Conservation (phyloP, 768 basidiomycete genomes). For the Boletus speciosus region DNA sequence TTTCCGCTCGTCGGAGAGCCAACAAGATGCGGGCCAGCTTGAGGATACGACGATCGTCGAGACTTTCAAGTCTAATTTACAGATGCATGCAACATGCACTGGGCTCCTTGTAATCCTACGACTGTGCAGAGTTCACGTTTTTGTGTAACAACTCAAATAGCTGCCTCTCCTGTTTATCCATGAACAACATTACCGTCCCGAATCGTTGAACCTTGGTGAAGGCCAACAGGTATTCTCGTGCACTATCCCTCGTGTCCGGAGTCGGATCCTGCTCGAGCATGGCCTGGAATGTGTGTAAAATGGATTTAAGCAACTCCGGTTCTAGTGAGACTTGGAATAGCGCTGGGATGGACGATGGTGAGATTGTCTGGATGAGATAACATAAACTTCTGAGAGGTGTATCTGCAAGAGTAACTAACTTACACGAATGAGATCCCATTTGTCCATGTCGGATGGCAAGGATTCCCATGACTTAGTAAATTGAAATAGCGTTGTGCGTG, state of each 20-base stretch:
- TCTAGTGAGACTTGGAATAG: constrained; percentile 73
- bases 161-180: constrained; percentile 53
- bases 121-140: constrained; percentile 12
- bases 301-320: constrained; percentile 53
- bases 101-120: not conserved
- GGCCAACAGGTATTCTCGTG: constrained; percentile 49
- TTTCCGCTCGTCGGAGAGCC: no score
- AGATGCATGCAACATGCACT: no score
- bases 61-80: not conserved
- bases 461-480: constrained; percentile 61
- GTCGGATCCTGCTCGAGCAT: constrained; percentile 21
- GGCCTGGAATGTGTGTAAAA: constrained; percentile 50
- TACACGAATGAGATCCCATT: constrained; percentile 61
- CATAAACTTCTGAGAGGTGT: not conserved
- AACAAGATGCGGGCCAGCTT: not conserved
- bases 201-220: constrained; percentile 60
- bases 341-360: constrained; percentile 51
- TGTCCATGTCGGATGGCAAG: constrained; percentile 37
- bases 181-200: constrained; percentile 57
- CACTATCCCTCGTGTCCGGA: constrained; percentile 15
- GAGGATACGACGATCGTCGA: not conserved
- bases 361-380: constrained; percentile 43
- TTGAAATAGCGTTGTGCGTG: constrained; percentile 52
- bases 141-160: constrained; percentile 47
- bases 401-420: constrained; percentile 20